Percentiles rank a stretch among this genome's conserved stretches.
These are phyloP conservation scores for Melanomma pulvis-pyrius DNA, from an alignment of 495 filamentous ascomycete genomes.

Conservation along the genomic window DNA sequence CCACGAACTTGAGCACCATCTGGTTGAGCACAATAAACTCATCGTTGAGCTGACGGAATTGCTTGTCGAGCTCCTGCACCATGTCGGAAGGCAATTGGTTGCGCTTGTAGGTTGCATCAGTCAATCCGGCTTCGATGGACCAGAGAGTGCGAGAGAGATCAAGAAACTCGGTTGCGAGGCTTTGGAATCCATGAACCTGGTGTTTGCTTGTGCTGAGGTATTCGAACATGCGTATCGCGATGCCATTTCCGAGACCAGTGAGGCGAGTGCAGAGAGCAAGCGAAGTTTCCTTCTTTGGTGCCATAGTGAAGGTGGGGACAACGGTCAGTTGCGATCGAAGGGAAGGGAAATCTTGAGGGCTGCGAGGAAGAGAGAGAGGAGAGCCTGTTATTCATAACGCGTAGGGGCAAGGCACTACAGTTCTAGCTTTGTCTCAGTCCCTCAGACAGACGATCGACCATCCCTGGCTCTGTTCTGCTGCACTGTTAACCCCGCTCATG, in stretches of 20 bases:
- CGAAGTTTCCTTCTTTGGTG: conserved; percentile 37
- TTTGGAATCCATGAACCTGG: conserved; percentile 51
- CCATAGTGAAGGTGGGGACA: conserved; percentile 30
- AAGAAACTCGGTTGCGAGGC: conserved; percentile 56
- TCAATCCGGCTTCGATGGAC: conserved; percentile 56
- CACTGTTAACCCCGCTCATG: too few relatives aligned
- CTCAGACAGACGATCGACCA: too few relatives aligned
- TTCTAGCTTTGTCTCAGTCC: too few relatives aligned
- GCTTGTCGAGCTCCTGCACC: conserved; percentile 55
- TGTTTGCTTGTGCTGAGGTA: conserved; percentile 55
- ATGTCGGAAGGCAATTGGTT: conserved; percentile 50
- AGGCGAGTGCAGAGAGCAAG: conserved; percentile 43
- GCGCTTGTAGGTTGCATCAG: conserved; percentile 46
- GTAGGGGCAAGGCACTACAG: too few relatives aligned
- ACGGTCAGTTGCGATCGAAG: neutral
- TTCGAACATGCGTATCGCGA: conserved; percentile 60
- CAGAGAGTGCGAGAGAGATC: conserved; percentile 56
- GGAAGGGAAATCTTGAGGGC: too few relatives aligned
- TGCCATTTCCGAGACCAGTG: conserved; percentile 52
- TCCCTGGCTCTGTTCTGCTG: too few relatives aligned
- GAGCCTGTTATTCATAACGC: too few relatives aligned
- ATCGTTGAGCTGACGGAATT: conserved; percentile 49
- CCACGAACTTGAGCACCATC: conserved; percentile 52
- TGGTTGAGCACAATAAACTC: conserved; percentile 57
- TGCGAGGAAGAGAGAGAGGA: too few relatives aligned